Evolutionary conservation across 169 alveolate genomes (phyloP).

Genomic region (Plasmodium vivax): DNA sequence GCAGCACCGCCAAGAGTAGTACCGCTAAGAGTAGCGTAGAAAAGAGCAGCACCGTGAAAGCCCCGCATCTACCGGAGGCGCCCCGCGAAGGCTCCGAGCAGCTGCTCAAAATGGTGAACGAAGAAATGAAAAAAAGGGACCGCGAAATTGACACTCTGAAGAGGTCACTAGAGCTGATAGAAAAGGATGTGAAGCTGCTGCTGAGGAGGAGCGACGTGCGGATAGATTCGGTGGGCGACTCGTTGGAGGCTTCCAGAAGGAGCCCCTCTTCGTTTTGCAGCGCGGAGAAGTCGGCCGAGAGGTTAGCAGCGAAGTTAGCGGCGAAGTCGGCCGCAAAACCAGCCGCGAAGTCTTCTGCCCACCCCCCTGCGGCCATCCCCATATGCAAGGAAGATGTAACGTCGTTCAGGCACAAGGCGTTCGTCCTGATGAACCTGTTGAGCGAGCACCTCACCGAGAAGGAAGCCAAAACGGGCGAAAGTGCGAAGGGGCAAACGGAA

Average conservation of each 20-base stretch:
- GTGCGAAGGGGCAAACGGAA: not conserved
- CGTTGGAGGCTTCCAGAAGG: not conserved
- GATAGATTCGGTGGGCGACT: not conserved
- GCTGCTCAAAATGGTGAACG: not conserved
- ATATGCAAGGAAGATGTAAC: not conserved
- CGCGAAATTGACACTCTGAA: not conserved
- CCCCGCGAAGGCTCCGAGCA: not conserved
- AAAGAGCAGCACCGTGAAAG: not conserved
- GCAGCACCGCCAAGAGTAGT: not conserved
- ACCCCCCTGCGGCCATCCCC: not conserved
- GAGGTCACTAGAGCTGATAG: not conserved
- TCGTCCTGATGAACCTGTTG: not conserved
- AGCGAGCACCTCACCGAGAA: not conserved
- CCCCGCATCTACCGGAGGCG: not conserved
- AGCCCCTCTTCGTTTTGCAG: not conserved
- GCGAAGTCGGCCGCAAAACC: not conserved
- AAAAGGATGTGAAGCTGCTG: conserved; percentile 15
- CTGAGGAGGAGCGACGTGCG: not conserved
- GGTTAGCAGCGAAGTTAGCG: not conserved
- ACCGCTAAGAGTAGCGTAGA: too few species aligned
- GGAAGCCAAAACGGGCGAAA: not conserved
- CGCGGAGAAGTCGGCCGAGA: not conserved
- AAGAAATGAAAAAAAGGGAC: conserved; percentile 12
- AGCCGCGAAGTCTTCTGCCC: not conserved
- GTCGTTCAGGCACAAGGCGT: conserved; percentile 2